Evolutionary conservation across 23 red algal genomes (phyloP), one percentile per base, ranked within the genome.

Genomic region (Gracilaria vermiculophylla): DNA sequence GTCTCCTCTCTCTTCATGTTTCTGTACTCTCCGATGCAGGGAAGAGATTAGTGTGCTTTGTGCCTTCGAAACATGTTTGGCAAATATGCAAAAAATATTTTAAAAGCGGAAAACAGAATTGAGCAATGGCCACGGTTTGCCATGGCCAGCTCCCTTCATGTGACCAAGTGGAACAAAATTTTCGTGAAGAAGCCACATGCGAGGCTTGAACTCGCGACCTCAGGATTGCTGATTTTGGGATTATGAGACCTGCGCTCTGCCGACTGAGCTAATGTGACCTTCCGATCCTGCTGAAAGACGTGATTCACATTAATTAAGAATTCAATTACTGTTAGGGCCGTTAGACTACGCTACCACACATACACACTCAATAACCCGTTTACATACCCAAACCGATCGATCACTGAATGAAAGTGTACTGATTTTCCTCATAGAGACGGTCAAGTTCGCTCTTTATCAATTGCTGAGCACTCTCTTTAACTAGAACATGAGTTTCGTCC

Each of bases 381-480:
- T n/a, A n/a, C n/a, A n/a, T n/a, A n/a, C n/a, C 43, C 6, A 5
- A 5, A 12, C 43, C 43, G 5, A 12, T 12, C 43, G 12, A 47
- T 88, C 50, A 88, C 73, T 91, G 75, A 70, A 91, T 91, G 73
- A 80, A 81, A 10, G 87, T 62, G 85, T 93, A 98, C 29, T 98
- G 92, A 53, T 94, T 94, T 54, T 98, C 96, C 90, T 95, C 90
- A 74, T 92, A 98, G 20, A 99, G 79, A 23, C 87, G 54, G 72
- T 99, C 82, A 29, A 99, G 81, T n/a, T 92, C 80, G n/a, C 76
- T 72, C 36, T 92, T 80, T 32, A 99, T 90, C 37, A 91, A 61
- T 10, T 88, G 29, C 29, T 94, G 34, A 50, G 97, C 92, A 51
- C 82, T 62, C 49, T 76, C 79, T 35, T 95, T 71, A 20, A 95